phyloP scores from a whole-genome alignment of 139 green algal species.

The Closterium sp. region DNA sequence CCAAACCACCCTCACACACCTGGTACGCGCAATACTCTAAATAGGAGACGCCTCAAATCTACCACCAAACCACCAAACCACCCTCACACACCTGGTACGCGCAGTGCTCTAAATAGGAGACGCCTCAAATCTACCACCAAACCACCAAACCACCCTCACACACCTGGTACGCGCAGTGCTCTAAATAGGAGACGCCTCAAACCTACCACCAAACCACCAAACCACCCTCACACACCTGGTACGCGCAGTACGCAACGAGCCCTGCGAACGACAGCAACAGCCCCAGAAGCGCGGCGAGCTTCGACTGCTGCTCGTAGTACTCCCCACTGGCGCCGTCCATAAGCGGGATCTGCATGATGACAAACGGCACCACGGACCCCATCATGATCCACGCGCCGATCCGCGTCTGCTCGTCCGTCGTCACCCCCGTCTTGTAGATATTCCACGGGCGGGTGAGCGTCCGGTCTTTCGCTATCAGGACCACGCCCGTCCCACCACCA shows the following conservation, averaged over 20 bases:
- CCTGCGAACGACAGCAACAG: constrained; percentile 38
- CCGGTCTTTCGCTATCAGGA: constrained; percentile 33
- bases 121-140: no score
- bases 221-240: constrained; percentile 36
- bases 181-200: no score
- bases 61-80: no score
- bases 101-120: no score
- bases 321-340: constrained; percentile 8
- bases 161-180: no score
- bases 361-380: constrained; percentile 15
- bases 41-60: no score
- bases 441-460: constrained; percentile 42
- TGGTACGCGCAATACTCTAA: no score
- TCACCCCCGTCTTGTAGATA: constrained; percentile 46
- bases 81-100: no score
- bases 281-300: constrained; percentile 6
- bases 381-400: constrained; percentile 58
- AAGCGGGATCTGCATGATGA: constrained; percentile 47
- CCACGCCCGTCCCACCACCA: neutral
- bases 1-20: no score
- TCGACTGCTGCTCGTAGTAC: neutral
- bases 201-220: neutral
- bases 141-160: no score
- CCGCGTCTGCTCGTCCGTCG: constrained; percentile 55
- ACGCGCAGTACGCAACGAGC: constrained; percentile 58